Percentiles rank a stretch among this genome's conserved stretches.
These are phyloP conservation scores for Capsicum pubescens DNA, from an alignment of 257 asterid species.

Conservation along the genomic window DNA sequence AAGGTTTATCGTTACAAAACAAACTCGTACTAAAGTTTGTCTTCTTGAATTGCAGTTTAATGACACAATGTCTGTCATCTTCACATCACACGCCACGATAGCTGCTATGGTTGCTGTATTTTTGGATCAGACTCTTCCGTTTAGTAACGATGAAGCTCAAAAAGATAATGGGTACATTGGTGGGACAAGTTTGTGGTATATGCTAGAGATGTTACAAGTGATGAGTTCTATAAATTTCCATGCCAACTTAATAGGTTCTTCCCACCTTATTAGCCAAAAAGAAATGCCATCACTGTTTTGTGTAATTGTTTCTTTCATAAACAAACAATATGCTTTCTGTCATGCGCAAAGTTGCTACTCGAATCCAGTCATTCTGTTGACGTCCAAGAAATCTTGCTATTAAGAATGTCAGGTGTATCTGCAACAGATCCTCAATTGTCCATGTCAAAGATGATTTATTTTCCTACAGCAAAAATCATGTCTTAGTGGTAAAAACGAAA, in stretches of 20 bases:
- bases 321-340: no score
- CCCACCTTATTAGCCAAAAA: no score
- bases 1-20: neutral
- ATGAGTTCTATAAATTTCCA: constrained; percentile 74
- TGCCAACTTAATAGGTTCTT: constrained; percentile 57
- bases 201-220: constrained; percentile 61
- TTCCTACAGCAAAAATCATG: no score
- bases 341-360: no score
- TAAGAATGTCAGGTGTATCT: no score
- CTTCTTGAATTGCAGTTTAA: constrained; percentile 49
- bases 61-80: constrained; percentile 45
- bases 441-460: no score
- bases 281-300: no score
- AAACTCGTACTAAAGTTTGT: neutral
- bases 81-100: constrained; percentile 66
- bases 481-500: no score
- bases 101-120: constrained; percentile 49
- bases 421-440: no score
- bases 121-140: constrained; percentile 59
- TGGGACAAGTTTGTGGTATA: constrained; percentile 71
- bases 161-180: constrained; percentile 69
- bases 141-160: constrained; percentile 41
- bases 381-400: no score
- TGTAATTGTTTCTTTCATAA: no score
- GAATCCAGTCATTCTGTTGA: no score